Evolutionary conservation across 352 stramenopile genomes (phyloP).

Genomic region (Phytophthora brassicae): DNA sequence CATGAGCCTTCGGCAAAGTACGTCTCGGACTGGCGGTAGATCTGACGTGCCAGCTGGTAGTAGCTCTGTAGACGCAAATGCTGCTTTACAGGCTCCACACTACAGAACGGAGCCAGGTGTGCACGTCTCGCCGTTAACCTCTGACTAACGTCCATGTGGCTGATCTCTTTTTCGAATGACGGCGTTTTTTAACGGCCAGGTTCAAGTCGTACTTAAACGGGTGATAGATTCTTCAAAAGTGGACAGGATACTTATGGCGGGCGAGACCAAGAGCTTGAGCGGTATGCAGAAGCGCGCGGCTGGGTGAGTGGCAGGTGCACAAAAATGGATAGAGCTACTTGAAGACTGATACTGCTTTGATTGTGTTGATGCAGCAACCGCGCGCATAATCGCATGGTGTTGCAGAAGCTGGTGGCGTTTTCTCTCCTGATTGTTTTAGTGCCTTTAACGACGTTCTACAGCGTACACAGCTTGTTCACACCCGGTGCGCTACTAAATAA

Average conservation of each 20-base stretch:
- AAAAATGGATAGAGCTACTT: neutral
- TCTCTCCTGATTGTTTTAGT: slow-evolving; percentile 68
- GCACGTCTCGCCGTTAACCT: slow-evolving; percentile 59
- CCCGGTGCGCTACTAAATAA: slow-evolving; percentile 28
- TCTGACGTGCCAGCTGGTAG: slow-evolving; percentile 71
- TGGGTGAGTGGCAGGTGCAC: slow-evolving; percentile 29
- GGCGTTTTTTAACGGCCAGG: slow-evolving; percentile 15
- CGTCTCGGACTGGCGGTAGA: slow-evolving; percentile 74
- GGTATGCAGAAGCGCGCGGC: slow-evolving; percentile 50
- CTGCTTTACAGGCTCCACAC: slow-evolving; percentile 67
- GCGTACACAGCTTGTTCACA: slow-evolving; percentile 48
- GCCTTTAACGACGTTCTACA: slow-evolving; percentile 67
- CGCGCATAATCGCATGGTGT: slow-evolving; percentile 70
- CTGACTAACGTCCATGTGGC: slow-evolving; percentile 49
- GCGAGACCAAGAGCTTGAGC: slow-evolving; percentile 43
- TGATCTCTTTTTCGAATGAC: slow-evolving; percentile 32
- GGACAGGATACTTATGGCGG: slow-evolving; percentile 6
- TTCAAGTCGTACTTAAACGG: slow-evolving; percentile 37
- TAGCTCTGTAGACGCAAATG: slow-evolving; percentile 65
- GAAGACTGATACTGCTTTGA: neutral
- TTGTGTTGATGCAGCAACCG: slow-evolving; percentile 49
- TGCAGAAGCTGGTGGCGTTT: slow-evolving; percentile 73
- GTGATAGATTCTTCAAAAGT: too few species aligned
- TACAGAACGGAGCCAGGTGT: slow-evolving; percentile 58
- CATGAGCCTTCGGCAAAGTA: slow-evolving; percentile 63